phyloP scores from a whole-genome alignment of 2,329 filamentous ascomycete genomes.

The Aspergillus costaricaensis region DNA sequence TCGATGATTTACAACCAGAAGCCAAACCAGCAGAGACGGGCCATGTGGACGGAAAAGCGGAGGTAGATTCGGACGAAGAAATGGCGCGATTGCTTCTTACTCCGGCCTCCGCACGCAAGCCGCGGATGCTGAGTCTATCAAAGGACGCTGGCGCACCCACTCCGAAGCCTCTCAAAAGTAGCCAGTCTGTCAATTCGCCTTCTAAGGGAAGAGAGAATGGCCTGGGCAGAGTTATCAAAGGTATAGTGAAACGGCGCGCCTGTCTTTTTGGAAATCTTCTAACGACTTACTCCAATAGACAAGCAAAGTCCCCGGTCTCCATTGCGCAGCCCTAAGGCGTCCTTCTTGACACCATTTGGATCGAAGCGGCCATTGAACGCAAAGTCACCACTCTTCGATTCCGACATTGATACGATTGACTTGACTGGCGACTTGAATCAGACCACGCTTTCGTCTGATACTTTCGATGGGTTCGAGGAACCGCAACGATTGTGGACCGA shows the following conservation, averaged over 20 bases:
- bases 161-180: conserved; percentile 25
- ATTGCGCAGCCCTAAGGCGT: conserved; percentile 16
- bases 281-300: conserved; percentile 16
- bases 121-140: conserved; percentile 41
- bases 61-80: conserved; percentile 30
- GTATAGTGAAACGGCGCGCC: conserved; percentile 21
- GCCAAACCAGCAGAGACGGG: conserved; percentile 17
- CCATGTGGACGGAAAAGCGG: conserved; percentile 27
- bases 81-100: conserved; percentile 50
- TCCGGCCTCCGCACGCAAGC: conserved; percentile 43
- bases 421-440: conserved; percentile 43
- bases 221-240: conserved; percentile 22
- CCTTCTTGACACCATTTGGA: conserved; percentile 26
- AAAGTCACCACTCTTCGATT: conserved; percentile 16
- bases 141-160: conserved; percentile 24
- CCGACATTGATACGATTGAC: conserved; percentile 49
- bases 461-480: conserved; percentile 44
- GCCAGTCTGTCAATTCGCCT: conserved; percentile 15
- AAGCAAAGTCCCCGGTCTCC: conserved; percentile 23
- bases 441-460: conserved; percentile 41
- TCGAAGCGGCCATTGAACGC: conserved; percentile 20
- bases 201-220: conserved; percentile 8
- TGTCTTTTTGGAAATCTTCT: background rate
- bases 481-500: conserved; percentile 47
- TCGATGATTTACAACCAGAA: conserved; percentile 15